These are phyloP conservation scores for Didymellaceae sp. DNA, from an alignment of 2,329 filamentous ascomycete genomes.

Conservation along the genomic window DNA sequence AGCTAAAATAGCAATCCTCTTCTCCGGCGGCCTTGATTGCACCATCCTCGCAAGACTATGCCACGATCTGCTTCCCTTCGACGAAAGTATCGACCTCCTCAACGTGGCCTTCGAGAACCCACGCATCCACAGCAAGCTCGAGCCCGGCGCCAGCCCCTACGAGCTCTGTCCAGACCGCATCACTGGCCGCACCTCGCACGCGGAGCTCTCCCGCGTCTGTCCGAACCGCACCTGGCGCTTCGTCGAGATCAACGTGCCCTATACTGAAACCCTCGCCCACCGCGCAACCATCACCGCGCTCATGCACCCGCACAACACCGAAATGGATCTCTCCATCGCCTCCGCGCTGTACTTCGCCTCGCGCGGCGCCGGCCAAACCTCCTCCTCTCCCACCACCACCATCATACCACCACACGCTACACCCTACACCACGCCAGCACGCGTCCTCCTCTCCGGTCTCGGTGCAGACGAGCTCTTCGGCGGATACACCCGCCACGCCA, in stretches of 20 bases:
- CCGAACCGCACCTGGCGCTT: constrained; percentile 81
- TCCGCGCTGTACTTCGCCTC: constrained; percentile 95
- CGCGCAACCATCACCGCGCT: constrained; percentile 73
- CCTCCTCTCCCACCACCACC: too few relatives aligned
- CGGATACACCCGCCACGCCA: constrained; percentile 84
- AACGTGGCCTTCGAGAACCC: constrained; percentile 99
- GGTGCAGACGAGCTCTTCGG: constrained; percentile 97
- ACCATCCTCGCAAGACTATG: constrained; percentile 81
- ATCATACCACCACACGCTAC: constrained; percentile 34
- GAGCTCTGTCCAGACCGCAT: constrained; percentile 89
- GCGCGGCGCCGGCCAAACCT: constrained; percentile 67
- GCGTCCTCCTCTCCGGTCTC: constrained; percentile 87
- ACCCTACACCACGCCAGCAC: constrained; percentile 71
- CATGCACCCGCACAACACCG: constrained; percentile 93
- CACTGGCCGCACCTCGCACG: constrained; percentile 80
- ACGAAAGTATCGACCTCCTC: constrained; percentile 80
- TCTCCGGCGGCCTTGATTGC: constrained; percentile 94
- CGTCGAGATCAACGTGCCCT: constrained; percentile 83
- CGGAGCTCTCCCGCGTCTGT: constrained; percentile 75
- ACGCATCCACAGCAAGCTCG: constrained; percentile 58
- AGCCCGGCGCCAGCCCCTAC: constrained; percentile 59
- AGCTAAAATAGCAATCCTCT: constrained; percentile 76
- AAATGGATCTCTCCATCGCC: constrained; percentile 97
- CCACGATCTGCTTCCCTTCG: constrained; percentile 74
- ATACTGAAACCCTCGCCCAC: constrained; percentile 73